Base-by-base conservation (phyloP, 768 basidiomycete genomes). In the Porphyrellus cyaneotinctus region DNA sequence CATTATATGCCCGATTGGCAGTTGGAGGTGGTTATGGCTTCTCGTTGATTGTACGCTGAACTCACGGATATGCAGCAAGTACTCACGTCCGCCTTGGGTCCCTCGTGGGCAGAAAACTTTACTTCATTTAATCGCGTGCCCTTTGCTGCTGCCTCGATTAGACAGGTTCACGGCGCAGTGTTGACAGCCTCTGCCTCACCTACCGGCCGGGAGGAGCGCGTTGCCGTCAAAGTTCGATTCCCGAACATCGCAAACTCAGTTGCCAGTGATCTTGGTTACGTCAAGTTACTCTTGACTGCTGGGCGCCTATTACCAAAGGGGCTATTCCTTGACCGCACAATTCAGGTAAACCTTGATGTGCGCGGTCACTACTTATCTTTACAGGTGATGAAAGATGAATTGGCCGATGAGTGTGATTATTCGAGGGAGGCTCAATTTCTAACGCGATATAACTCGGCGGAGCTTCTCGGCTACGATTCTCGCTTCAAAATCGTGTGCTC, bases 1-100 rank as follows among this genome's bases (percentile, higher is more conserved):
- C 92, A 99, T 69, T 97, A 97, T 67, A 99, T 99, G 95, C 95
- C 95, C 0, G 88, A 95, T 59, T 95, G 89, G 88, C 95, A 99
- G 66, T 89, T 97, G 85, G 89, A 95, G 81, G 95, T 91, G 17
- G 18, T 71, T 64, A 5, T 7, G 6, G 24, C 11, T 37, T 36
- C 17, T 8, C 42, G 12, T 10, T 53, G 1, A 33, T 35, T 26
- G 6, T 39, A 23, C 28, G 13, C 17, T 35, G 3, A 23, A 39
- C 51, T 45, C 35, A 52, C 20, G n/a, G n/a, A n/a, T 45, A 26
- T 35, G 6, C 58, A 83, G 80, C 63, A 82, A 88, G 93, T 93
- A 28, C 78, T 99, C 72, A 65, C 62, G 1, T 62, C 74, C n/a
- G 80, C 92, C 8, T 77, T 97, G 7, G 94, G 94, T 3, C 64